Evolutionary conservation across 768 basidiomycete genomes (phyloP), one percentile per base, ranked within the genome.

Genomic region (Leccinum fibrillosum): DNA sequence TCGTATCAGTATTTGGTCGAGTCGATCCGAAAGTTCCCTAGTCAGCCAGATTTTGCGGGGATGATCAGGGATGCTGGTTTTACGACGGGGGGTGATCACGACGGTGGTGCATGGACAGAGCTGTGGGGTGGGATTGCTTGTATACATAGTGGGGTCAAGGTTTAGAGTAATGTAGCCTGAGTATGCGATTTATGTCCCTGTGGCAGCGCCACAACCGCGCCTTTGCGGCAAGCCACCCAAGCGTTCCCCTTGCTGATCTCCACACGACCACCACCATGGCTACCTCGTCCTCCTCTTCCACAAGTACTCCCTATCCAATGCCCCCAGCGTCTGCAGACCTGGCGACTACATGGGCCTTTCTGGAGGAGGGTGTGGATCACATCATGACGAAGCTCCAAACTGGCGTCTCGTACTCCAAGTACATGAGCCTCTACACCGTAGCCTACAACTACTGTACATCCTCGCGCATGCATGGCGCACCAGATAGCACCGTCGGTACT

Each of bases 1-100:
- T 96, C 94, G 6, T 99, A 99, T 73, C 94, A 98, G 72, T 98
- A 99, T 72, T 82, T 99, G 47, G 93, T 98, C 45, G 97, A 99
- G 73, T 97, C 94, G 11, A 98, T 99, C 66, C 89, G 94, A 44
- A 86, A 84, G 64, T 98, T 98, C 78, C 95, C 95, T 26, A 79
- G 84, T 11, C 95, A 97, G 72, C 77, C 82, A 8, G 87, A 90
- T 56, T 98, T 98, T 74, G 87, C 94, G 6, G 75, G 83, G 64
- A 89, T 98, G 94, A 91, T 96, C 65, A 73, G 80, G 61, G 86
- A 92, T 21, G 92, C 90, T 5, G 94, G 94, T 0, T 94, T 96
- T 74, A 69, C 79, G 34, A 88, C 85, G 1, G 89, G 88, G 25
- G 79, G 78, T 56, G 83, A 91, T 60, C 80, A 80, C 45, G 86